Evolutionary conservation across 2,329 filamentous ascomycete species (phyloP), one percentile per base, ranked within the genome.

Genomic region (Fusarium sp.): DNA sequence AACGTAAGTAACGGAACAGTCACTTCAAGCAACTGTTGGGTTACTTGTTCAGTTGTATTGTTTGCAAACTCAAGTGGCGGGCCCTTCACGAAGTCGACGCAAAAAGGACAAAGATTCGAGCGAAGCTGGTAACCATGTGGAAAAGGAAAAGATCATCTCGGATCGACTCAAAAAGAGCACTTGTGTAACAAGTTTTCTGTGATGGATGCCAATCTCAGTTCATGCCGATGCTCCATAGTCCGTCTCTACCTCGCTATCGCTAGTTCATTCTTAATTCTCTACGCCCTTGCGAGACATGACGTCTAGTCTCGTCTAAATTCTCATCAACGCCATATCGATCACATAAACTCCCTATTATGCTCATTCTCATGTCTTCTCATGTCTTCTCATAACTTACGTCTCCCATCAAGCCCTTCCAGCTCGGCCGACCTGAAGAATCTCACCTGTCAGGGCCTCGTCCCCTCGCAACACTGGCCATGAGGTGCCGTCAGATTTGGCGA

Each of bases 351-450:
- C 69, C 38, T 58, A 17, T 60, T 55, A 66, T 70, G 60, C 78
- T 70, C 52, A 62, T 54, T 64, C 33, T 57, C 58, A 28, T 35
- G 26, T 64, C 20, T 54, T 64, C 33, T 57, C 58, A 26, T 35
- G 26, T 64, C 20, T 44, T 45, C 35, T 49, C 42, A 22, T 74
- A 36, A 33, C 33, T 52, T 15, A 15, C 22, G 26, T 24, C n/a
- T 38, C 15, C 26, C 26, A 41, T 60, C 56, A 70, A 63, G 73
- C 89, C 66, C 88, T 86, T 39, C 92, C 94, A 57, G 96, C 95
- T 74, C 91, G 88, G 20, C 96, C 96, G 73, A 97, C 88, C 84
- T 99, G 96, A 74, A 98, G 90, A 77, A 98, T 97, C 84, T 97
- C 93, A 11, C 89, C 89, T 15, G 87, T 90, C 69, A 83, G 80